Percentiles rank a stretch among this genome's conserved stretches.
phyloP scores from a whole-genome alignment of 164 flowering plant species.

The Protea cynaroides region DNA sequence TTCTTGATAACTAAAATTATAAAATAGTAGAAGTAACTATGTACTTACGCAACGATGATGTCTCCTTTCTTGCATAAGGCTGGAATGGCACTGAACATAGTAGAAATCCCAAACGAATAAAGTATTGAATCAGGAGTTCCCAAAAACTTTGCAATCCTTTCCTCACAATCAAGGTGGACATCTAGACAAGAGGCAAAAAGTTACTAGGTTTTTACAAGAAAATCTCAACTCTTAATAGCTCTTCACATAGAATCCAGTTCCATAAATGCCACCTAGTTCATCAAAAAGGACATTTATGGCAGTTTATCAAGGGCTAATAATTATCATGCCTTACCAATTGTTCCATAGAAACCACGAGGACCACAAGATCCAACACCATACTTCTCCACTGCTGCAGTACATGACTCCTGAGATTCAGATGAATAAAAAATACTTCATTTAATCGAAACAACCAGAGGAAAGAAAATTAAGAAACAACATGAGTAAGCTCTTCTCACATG shows the following conservation, averaged over 20 bases:
- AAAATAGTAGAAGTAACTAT: not conserved
- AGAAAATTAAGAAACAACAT: not conserved
- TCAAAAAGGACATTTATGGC: not conserved
- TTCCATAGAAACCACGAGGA: conserved; percentile 99
- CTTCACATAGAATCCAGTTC: not conserved
- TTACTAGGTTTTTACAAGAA: conserved; percentile 3
- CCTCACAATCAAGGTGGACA: conserved; percentile 98
- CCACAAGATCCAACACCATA: conserved; percentile 99
- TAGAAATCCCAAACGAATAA: conserved; percentile 94
- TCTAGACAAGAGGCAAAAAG: conserved; percentile 36
- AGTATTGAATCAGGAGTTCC: conserved; percentile 96
- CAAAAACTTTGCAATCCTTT: conserved; percentile 82
- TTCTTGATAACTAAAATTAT: not conserved
- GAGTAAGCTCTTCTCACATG: conserved; percentile 38
- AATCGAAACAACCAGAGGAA: not conserved
- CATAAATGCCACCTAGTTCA: not conserved
- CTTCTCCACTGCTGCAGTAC: conserved; percentile 83
- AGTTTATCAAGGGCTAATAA: conserved; percentile 3
- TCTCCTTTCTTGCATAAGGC: conserved; percentile 95
- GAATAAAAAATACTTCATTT: conserved; percentile 2
- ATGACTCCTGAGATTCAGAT: conserved; percentile 57
- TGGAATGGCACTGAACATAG: conserved; percentile 96
- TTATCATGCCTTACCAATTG: conserved; percentile 58
- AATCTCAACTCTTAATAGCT: not conserved
- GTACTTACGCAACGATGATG: conserved; percentile 85